Percentiles rank a stretch among this genome's conserved stretches.
Evolutionary conservation across 208 protist genomes (phyloP).

Genomic region (Angomonas ambiguus): DNA sequence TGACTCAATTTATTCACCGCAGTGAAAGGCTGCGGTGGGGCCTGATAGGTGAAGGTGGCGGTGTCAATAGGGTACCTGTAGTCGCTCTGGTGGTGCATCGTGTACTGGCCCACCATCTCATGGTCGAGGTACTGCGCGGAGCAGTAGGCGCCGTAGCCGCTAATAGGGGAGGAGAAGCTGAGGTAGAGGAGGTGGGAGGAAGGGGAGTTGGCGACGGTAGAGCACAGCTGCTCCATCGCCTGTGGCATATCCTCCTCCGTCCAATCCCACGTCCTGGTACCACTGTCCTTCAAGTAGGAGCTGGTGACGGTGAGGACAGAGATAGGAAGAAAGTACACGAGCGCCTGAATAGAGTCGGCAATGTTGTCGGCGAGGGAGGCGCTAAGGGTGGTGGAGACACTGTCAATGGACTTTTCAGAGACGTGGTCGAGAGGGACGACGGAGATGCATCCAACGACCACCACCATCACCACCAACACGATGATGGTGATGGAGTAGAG

Average conservation of each 20-base stretch:
- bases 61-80: constrained; percentile 33
- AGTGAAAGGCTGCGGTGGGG: constrained; percentile 19
- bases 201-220: background rate
- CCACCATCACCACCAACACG: constrained; percentile 29
- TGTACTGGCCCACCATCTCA: constrained; percentile 9
- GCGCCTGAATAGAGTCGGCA: constrained; percentile 19
- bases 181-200: constrained; percentile 37
- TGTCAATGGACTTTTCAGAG: constrained; percentile 17
- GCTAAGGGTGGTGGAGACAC: constrained; percentile 19
- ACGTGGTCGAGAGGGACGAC: constrained; percentile 36
- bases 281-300: constrained; percentile 18
- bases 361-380: constrained; percentile 19
- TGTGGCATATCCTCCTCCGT: constrained; percentile 31
- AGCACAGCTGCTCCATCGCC: constrained; percentile 48
- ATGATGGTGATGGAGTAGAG: constrained; percentile 1
- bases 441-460: constrained; percentile 26
- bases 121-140: constrained; percentile 36
- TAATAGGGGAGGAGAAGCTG: constrained; percentile 37
- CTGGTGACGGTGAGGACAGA: constrained; percentile 18
- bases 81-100: background rate
- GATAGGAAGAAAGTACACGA: constrained; percentile 25
- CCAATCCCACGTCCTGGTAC: constrained; percentile 22
- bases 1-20: constrained; percentile 33
- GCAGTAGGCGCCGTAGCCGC: constrained; percentile 64
- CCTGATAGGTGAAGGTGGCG: constrained; percentile 18